Percentiles rank a stretch among this genome's conserved stretches.
These are phyloP conservation scores for Citrus reticulata DNA, from an alignment of 345 rosid genomes.

Conservation along the genomic window DNA sequence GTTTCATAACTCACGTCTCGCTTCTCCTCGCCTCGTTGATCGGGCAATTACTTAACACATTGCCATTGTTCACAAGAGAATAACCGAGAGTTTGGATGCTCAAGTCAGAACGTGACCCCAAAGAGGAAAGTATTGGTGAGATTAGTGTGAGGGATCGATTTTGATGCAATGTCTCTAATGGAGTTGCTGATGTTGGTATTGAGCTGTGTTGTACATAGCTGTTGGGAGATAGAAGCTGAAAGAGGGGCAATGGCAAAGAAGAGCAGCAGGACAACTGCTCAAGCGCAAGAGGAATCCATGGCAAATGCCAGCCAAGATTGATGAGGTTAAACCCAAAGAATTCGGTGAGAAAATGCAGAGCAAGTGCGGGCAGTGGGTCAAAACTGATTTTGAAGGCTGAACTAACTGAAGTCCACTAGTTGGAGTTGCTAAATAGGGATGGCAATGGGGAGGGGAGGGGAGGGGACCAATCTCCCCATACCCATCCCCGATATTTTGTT, in stretches of 20 bases:
- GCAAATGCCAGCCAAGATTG: slow-evolving; percentile 22
- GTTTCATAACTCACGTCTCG: slow-evolving; percentile 47
- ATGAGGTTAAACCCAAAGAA: slow-evolving; percentile 34
- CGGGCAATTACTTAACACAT: slow-evolving; percentile 34
- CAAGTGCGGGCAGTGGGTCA: slow-evolving; percentile 32
- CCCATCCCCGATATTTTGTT: too few species aligned
- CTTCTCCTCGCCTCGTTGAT: slow-evolving; percentile 42
- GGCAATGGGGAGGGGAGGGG: too few species aligned
- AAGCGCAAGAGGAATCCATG: too few species aligned
- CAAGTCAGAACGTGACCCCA: slow-evolving; percentile 41
- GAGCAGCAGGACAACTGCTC: slow-evolving; percentile 31
- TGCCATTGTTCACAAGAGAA: slow-evolving; percentile 47
- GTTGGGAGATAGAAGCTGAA: slow-evolving; percentile 49
- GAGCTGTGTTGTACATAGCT: slow-evolving; percentile 40
- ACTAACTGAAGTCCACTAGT: too few species aligned
- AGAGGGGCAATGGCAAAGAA: slow-evolving; percentile 39
- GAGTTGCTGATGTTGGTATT: slow-evolving; percentile 40
- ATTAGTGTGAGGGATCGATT: slow-evolving; percentile 50
- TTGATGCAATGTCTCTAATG: slow-evolving; percentile 45
- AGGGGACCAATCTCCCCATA: too few species aligned
- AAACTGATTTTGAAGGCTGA: slow-evolving; percentile 34
- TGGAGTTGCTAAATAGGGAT: too few species aligned
- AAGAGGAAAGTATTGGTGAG: slow-evolving; percentile 59
- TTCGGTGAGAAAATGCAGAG: slow-evolving; percentile 40
- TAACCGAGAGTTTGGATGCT: slow-evolving; percentile 34